Percentiles rank a stretch among this genome's conserved stretches.
Evolutionary conservation across 1,139 yeast genomes (phyloP).

Genomic region (Magnusiomyces magnusii): DNA sequence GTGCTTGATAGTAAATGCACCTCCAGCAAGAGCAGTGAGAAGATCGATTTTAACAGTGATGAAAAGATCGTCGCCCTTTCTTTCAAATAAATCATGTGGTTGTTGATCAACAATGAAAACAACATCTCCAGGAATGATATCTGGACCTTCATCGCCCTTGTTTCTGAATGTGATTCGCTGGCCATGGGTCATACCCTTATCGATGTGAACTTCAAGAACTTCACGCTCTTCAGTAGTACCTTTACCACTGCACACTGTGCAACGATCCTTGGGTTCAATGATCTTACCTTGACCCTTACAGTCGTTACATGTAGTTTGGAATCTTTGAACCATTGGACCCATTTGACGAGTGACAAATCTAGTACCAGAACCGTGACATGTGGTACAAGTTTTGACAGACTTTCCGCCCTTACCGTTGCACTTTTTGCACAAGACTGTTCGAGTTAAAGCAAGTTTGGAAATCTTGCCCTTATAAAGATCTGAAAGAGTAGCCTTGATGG

Average conservation of each 20-base stretch:
- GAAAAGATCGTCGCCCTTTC: slow-evolving; percentile 85
- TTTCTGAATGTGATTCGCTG: slow-evolving; percentile 87
- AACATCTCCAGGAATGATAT: slow-evolving; percentile 93
- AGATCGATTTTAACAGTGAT: slow-evolving; percentile 85
- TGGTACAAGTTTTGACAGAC: slow-evolving; percentile 76
- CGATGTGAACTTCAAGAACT: slow-evolving; percentile 88
- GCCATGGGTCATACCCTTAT: slow-evolving; percentile 96
- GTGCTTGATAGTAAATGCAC: slow-evolving; percentile 79
- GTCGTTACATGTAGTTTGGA: slow-evolving; percentile 88
- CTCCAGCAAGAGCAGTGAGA: slow-evolving; percentile 95
- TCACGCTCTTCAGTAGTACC: slow-evolving; percentile 85
- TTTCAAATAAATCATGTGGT: slow-evolving; percentile 69
- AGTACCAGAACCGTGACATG: slow-evolving; percentile 88
- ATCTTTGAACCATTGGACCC: slow-evolving; percentile 99
- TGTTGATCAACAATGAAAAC: slow-evolving; percentile 67
- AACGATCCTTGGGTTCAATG: slow-evolving; percentile 80
- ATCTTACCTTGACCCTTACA: slow-evolving; percentile 94
- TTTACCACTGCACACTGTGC: slow-evolving; percentile 83
- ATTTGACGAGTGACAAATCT: slow-evolving; percentile 93
- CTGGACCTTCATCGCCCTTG: slow-evolving; percentile 98
- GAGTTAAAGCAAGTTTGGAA: slow-evolving; percentile 87
- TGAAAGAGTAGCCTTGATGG: slow-evolving; percentile 77
- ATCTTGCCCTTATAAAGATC: slow-evolving; percentile 66
- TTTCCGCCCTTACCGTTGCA: slow-evolving; percentile 98
- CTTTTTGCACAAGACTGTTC: slow-evolving; percentile 75